Evolutionary conservation across 805 yeast species (phyloP), one percentile per base, ranked within the genome.

Genomic region (Hanseniaspora jakobsenii): DNA sequence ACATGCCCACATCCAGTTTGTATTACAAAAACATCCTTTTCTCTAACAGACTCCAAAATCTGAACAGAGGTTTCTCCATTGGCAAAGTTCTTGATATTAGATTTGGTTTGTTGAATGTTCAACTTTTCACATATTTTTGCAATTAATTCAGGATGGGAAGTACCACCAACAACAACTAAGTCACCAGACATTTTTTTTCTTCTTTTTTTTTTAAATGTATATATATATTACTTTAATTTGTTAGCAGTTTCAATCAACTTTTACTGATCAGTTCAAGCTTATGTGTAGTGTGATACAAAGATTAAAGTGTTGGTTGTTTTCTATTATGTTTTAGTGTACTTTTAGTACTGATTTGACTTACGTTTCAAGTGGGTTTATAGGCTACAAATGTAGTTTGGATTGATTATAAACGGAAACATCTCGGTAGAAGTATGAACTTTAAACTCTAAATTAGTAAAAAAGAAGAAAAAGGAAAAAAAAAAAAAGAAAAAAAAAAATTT

Each of bases 21-120:
- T 39, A 87, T 71, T 35, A 86, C 86, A 56, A 81, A 91, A 6
- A 91, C 97, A 59, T 91, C 96, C 62, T 91, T 91, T 52, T 87
- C 97, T 57, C 99, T 72, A 19, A 91, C 97, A 10, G 94, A 81
- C 55, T 86, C 94, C 44, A 72, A 71, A 46, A 91, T 75, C 47
- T 79, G 81, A 48, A 91, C 84, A 23, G 89, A 78, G 3, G 95
- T 87, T 58, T 91, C 99, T 44, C 98, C 99, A 58, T 91, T 91
- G 49, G 89, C 79, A 57, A 75, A 74, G 57, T 78, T 78, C 48
- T 74, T 74, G 47, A 78, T 67, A 36, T 67, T 67, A 14, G 81
- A 82, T 22, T 70, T 66, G 6, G 93, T 87, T 47, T 75, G 73
- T 19, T 77, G 77, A 13, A 86, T 66, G n/a, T 85, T 78, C 36